Evolutionary conservation across 345 rosid species (phyloP).

Genomic region (Xanthoceras sorbifolium): DNA sequence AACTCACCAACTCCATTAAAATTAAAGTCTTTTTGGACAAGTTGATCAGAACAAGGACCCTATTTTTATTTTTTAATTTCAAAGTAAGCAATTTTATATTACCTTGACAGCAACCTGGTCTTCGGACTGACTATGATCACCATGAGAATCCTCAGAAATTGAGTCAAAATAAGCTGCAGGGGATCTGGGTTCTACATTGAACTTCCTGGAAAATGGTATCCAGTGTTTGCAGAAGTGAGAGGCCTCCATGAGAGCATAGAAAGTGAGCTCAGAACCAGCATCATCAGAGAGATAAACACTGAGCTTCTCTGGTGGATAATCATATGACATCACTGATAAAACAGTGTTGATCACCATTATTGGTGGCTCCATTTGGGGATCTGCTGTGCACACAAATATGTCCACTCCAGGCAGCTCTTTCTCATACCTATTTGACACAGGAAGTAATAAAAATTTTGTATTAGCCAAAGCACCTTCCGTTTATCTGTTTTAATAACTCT

Average conservation of each 20-base stretch:
- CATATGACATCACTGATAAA: conserved; percentile 56
- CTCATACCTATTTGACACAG: conserved; percentile 13
- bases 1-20: too few species aligned
- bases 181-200: conserved; percentile 55
- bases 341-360: conserved; percentile 65
- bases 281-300: conserved; percentile 71
- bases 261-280: conserved; percentile 59
- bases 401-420: conserved; percentile 56
- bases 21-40: too few species aligned
- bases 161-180: conserved; percentile 57
- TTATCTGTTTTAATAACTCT: too few species aligned
- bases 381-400: conserved; percentile 74
- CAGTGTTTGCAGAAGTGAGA: conserved; percentile 50
- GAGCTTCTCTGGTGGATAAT: conserved; percentile 64
- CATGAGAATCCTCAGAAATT: background rate
- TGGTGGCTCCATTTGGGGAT: conserved; percentile 76
- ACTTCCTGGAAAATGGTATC: conserved; percentile 63
- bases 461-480: too few species aligned
- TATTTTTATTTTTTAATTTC: too few species aligned
- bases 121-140: background rate
- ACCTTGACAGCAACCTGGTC: conserved; percentile 28
- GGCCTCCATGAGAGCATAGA: conserved; percentile 60
- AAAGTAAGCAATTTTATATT: background rate
- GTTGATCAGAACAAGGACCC: too few species aligned
- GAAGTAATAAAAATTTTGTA: too few species aligned